phyloP scores from a whole-genome alignment of 176 grass and related monocot species.

The Aegilops sharonensis region DNA sequence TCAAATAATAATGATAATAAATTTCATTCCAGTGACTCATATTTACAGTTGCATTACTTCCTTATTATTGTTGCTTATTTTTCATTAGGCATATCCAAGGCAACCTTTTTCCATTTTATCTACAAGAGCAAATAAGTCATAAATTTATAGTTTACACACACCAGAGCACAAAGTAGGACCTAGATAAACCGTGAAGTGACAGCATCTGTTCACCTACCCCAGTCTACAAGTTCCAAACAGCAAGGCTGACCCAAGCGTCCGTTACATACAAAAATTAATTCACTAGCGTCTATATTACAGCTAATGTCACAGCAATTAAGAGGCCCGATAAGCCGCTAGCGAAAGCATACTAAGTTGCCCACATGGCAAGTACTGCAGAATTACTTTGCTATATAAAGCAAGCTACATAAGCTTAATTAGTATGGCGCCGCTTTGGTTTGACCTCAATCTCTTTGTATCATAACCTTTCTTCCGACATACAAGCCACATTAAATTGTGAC shows the following conservation, averaged over 20 bases:
- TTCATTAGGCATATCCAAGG: background rate
- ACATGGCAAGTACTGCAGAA: background rate
- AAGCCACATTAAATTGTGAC: too few species aligned
- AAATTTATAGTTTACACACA: background rate
- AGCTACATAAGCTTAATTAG: background rate
- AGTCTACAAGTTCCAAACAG: slow-evolving; percentile 2
- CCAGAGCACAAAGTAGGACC: background rate
- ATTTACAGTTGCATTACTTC: background rate
- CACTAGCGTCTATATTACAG: background rate
- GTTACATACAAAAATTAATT: background rate
- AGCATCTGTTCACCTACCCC: background rate
- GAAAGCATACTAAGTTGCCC: background rate
- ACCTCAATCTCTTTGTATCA: background rate
- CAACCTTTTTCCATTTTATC: background rate
- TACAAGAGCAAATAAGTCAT: too few species aligned
- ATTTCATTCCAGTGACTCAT: background rate
- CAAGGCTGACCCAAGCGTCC: background rate
- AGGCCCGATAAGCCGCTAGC: background rate
- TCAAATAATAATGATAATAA: background rate
- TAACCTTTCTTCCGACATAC: too few species aligned
- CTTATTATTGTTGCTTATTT: background rate
- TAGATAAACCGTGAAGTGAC: background rate
- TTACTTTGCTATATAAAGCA: background rate
- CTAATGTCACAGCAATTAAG: background rate
- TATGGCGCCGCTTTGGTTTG: background rate